Evolutionary conservation across 768 basidiomycete species (phyloP), one percentile per base, ranked within the genome.

Genomic region (Paxillus involutus): DNA sequence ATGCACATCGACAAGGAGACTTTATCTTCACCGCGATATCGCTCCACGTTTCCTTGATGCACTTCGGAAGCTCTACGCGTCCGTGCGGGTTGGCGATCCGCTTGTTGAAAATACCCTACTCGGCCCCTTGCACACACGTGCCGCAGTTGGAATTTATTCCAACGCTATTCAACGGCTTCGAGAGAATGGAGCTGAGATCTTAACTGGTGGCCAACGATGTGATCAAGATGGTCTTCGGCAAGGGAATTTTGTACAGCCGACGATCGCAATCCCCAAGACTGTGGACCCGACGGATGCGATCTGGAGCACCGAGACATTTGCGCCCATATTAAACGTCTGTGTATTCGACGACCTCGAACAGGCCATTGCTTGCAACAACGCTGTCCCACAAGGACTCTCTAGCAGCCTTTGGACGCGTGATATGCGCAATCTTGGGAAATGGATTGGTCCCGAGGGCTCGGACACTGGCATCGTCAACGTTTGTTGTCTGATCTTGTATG

Each of bases 401-500:
- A 92, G 91, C 64, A 90, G 90, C 56, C 76, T 97, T 2, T 98
- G 95, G 89, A 95, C 95, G 47, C 82, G 84, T 39, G 88, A 92
- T 63, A 63, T 98, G 46, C 77, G 88, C 55, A 86, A 88, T 61
- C 75, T 97, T 49, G 93, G 95, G 48, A 89, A 85, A 73, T 97
- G 94, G 92, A 86, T 96, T 59, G 93, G 94, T 12, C 89, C 94
- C 39, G 78, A 79, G 54, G 95, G 95, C 30, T 21, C 21, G 3
- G 21, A 98, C 69, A 78, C 89, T 39, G 96, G 96, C 7, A 97
- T 95, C 59, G 91, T 94, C 56, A 94, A 95, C 72, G 92, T 91
- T 67, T 66, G 84, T 76, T 32, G 47, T 17, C 49, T 42, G 29
- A 17, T 43, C 49, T 45, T 35, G 8, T 1, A 10, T 33, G 19